Percentiles rank a stretch among this genome's conserved stretches.
phyloP scores from a whole-genome alignment of 2,329 filamentous ascomycete genomes.

The Clonostachys sp. region DNA sequence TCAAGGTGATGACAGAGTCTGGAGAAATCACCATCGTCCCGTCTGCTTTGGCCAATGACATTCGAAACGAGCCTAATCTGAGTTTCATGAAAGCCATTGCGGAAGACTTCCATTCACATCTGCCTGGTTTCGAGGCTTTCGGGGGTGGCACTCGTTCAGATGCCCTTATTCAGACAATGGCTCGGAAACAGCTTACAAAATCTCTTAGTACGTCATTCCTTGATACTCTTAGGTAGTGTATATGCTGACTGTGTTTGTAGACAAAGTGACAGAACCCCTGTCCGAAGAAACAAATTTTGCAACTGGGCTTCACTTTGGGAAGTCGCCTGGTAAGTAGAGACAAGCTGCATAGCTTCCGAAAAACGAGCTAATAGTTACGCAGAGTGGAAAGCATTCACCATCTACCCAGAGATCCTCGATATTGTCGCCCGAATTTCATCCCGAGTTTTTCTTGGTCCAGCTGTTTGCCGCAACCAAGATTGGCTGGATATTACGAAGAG shows the following conservation, averaged over 20 bases:
- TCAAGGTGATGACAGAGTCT: conserved; percentile 9
- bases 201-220: not conserved
- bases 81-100: conserved; percentile 6
- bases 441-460: conserved; percentile 31
- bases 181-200: not conserved
- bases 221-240: too few species aligned
- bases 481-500: conserved; percentile 39
- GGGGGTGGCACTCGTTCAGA: not conserved
- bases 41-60: conserved; percentile 7
- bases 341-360: not conserved
- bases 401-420: not conserved
- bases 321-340: not conserved
- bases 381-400: not conserved
- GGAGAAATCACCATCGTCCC: conserved; percentile 11
- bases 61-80: conserved; percentile 12
- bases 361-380: not conserved
- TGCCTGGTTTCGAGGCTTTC: not conserved
- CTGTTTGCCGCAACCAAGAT: conserved; percentile 31
- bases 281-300: not conserved
- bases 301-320: not conserved
- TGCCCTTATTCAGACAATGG: not conserved
- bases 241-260: not conserved
- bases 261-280: not conserved
- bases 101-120: conserved; percentile 1
- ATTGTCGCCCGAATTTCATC: conserved; percentile 11